phyloP scores from a whole-genome alignment of 805 yeast species.

The Spathaspora hagerdaliae region DNA sequence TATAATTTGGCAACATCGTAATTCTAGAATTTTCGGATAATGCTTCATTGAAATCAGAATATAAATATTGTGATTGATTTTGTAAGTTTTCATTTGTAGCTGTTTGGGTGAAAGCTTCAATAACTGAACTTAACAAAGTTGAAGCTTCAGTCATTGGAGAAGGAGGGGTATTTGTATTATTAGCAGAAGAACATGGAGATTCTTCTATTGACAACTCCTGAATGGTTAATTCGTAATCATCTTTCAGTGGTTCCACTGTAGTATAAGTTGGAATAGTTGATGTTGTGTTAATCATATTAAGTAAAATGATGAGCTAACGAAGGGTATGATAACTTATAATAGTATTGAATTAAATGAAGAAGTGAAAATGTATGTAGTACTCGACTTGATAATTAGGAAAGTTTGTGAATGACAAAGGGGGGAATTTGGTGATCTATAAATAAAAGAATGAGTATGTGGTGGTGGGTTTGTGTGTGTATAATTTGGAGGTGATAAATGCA shows the following conservation, averaged over 20 bases:
- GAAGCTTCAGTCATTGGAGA: background rate
- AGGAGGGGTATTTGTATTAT: background rate
- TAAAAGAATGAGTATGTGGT: no score
- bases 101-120: conserved; percentile 3
- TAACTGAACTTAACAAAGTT: background rate
- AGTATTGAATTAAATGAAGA: no score
- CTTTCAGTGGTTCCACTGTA: background rate
- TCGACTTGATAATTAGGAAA: no score
- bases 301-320: no score
- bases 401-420: no score
- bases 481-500: no score
- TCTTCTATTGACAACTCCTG: conserved; percentile 1
- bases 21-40: conserved; percentile 21
- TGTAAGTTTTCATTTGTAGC: conserved; percentile 1
- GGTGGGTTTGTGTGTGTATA: no score
- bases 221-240: background rate
- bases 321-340: no score
- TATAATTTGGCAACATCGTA: conserved; percentile 39
- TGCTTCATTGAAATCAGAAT: conserved; percentile 26
- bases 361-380: no score
- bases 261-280: background rate
- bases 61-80: conserved; percentile 16
- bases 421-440: no score
- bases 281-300: background rate
- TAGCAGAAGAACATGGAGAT: background rate